A percentile compares a stretch with the other conserved stretches of the same genome.
Evolutionary conservation across 148 eudicot genomes (phyloP).

Genomic region (Salicornia ramosissima): DNA sequence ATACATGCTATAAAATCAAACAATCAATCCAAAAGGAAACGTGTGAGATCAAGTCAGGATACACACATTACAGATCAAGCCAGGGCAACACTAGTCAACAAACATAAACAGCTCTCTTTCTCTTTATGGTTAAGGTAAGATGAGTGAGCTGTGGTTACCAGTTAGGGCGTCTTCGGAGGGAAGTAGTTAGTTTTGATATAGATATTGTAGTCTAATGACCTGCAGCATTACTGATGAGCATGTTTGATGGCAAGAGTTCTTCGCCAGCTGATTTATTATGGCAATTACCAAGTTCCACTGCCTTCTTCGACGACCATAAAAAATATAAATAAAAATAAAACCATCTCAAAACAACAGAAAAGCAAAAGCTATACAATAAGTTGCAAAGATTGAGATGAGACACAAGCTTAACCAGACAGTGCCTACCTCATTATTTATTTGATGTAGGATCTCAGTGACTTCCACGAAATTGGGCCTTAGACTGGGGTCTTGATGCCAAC

Average conservation of each 20-base stretch:
- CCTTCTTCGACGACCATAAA: slow-evolving; percentile 15
- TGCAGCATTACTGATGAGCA: slow-evolving; percentile 6
- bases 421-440: slow-evolving; percentile 42
- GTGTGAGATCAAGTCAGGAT: neutral
- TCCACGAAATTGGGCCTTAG: slow-evolving; percentile 58
- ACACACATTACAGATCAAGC: neutral
- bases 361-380: neutral
- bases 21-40: neutral
- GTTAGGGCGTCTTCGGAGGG: neutral
- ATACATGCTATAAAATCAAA: neutral
- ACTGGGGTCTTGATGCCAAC: slow-evolving; percentile 73
- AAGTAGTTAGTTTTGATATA: slow-evolving; percentile 2
- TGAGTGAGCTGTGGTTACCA: neutral
- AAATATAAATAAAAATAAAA: neutral
- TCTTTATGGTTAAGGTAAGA: neutral
- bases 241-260: neutral
- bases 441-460: slow-evolving; percentile 41
- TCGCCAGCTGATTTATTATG: slow-evolving; percentile 14
- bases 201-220: slow-evolving; percentile 1
- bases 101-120: slow-evolving; percentile 7
- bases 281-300: slow-evolving; percentile 15
- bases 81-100: neutral
- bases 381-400: neutral
- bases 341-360: neutral
- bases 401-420: neutral